Conservation (phyloP, 495 filamentous ascomycete species). For the Aspergillus egyptiacus region DNA sequence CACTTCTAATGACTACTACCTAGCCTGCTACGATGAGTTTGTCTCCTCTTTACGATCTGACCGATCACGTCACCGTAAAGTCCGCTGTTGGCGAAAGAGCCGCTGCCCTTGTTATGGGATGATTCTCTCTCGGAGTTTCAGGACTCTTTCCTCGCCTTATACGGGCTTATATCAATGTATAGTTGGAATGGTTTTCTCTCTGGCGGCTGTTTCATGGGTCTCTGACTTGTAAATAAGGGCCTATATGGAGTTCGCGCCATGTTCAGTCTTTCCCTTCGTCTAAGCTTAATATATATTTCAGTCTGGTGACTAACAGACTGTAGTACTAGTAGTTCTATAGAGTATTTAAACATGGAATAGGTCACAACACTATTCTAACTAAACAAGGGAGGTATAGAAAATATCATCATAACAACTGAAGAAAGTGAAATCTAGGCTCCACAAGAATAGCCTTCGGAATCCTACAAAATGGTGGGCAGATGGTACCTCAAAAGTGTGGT, state of each 20-base stretch:
- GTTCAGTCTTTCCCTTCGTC: neutral
- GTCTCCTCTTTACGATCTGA: neutral
- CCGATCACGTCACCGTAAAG: neutral
- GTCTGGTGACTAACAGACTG: too few relatives aligned
- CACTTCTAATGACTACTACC: neutral
- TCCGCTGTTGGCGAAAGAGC: neutral
- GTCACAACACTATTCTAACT: too few relatives aligned
- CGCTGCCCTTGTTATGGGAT: neutral
- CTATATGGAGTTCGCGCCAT: neutral
- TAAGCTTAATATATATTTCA: neutral
- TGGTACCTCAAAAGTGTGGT: neutral
- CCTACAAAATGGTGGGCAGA: neutral
- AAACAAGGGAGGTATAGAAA: too few relatives aligned
- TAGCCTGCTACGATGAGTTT: neutral
- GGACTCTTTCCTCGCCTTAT: neutral
- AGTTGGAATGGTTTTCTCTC: neutral
- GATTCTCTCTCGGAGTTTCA: neutral
- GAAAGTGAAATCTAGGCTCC: conserved; percentile 12
- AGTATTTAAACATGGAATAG: too few relatives aligned
- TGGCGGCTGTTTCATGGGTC: neutral
- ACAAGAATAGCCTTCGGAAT: conserved; percentile 6
- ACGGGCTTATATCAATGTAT: conserved; percentile 1
- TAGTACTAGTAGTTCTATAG: too few relatives aligned
- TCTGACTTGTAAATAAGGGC: conserved; percentile 13
- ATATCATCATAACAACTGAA: conserved; percentile 16